Evolutionary conservation across 2,329 filamentous ascomycete genomes (phyloP).

Genomic region (Trichoderma harzianum): DNA sequence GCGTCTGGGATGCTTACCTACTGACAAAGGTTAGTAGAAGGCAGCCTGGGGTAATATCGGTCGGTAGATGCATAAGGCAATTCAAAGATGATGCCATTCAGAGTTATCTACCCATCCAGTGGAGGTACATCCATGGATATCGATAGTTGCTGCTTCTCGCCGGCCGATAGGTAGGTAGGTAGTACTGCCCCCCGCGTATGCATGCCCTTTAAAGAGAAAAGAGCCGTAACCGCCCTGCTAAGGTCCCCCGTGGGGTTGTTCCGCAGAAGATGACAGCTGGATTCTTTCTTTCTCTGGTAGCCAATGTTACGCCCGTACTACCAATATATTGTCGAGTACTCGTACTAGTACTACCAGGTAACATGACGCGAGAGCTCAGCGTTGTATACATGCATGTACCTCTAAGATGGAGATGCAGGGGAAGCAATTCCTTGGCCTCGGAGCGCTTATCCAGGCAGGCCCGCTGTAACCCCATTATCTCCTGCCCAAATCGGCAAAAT

Average conservation of each 20-base stretch:
- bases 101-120: neutral
- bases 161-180: neutral
- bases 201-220: neutral
- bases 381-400: neutral
- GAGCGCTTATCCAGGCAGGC: slow-evolving; percentile 13
- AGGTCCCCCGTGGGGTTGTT: neutral
- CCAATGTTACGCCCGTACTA: neutral
- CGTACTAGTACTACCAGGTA: neutral
- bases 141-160: neutral
- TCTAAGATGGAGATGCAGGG: neutral
- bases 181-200: neutral
- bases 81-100: neutral
- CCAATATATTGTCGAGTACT: neutral
- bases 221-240: neutral
- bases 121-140: neutral
- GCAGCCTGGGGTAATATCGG: neutral
- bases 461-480: neutral
- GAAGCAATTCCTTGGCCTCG: neutral
- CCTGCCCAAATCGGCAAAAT: slow-evolving; percentile 6
- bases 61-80: neutral
- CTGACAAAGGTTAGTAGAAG: neutral
- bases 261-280: neutral
- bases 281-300: neutral
- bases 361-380: neutral
- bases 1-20: neutral